Evolutionary conservation across 2,329 filamentous ascomycete genomes (phyloP), one percentile per base, ranked within the genome.

Genomic region (Stemphylium beticola): DNA sequence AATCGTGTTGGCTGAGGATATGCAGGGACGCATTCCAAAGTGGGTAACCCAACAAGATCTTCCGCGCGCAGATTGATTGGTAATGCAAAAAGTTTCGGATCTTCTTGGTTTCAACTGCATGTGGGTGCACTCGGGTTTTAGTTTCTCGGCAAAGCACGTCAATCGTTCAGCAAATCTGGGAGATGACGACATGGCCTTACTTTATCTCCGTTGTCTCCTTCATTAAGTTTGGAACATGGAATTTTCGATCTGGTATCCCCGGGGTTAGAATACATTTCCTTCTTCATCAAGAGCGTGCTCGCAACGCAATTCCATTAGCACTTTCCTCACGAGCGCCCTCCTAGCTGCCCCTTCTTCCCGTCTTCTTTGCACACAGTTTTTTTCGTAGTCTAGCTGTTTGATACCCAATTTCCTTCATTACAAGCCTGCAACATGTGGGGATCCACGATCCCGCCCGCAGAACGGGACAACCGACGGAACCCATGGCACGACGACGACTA

Each of bases 401-500:
- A 47, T 29, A 37, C 42, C 37, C 32, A 42, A 34, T 43, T 33
- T 18, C 32, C 18, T 41, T 43, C 37, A 22, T 39, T 33, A 33
- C 7, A 29, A 14, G 10, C 34, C 14, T 34, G 9, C 36, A 69
- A 61, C 50, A 64, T 69, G 64, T 69, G 66, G 58, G 58, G 67
- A 24, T 57, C 58, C 18, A 50, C 60, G 29, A 49, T 66, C 32
- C 44, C 57, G 33, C 46, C 66, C 36, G 33, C 55, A 37, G 65
- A 70, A 37, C 64, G 61, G 18, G 63, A 71, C 47, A 64, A 52
- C 22, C 61, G 57, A 22, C 61, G 67, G 31, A 75, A 75, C 33
- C 73, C 70, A 37, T 74, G 72, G 73, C 73, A 76, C 54, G 71
- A 73, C 41, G 62, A 61, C 9, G 53, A 67, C n/a, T 59, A 65